These are phyloP conservation scores for Nitzschia inconspicua DNA, from an alignment of 108 stramenopile species.

Conservation along the genomic window DNA sequence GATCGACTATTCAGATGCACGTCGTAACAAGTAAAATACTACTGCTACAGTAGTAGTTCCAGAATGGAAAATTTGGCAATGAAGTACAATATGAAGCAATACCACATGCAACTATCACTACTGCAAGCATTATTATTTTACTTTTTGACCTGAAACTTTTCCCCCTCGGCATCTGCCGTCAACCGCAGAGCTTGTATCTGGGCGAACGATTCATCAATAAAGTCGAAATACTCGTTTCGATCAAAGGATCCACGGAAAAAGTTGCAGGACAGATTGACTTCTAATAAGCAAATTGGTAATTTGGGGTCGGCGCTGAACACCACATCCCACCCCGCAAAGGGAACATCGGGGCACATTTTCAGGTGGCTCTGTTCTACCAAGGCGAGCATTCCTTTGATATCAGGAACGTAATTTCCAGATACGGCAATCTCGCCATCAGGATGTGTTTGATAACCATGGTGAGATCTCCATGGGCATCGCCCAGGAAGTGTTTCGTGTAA, in stretches of 20 bases:
- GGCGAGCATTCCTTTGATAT: conserved; percentile 61
- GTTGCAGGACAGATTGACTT: conserved; percentile 82
- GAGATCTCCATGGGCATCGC: conserved; percentile 65
- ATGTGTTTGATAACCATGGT: conserved; percentile 63
- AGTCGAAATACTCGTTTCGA: conserved; percentile 62
- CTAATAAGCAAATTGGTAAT: conserved; percentile 75
- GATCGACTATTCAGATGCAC: too few species aligned
- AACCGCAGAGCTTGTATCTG: conserved; percentile 49
- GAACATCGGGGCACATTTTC: conserved; percentile 80
- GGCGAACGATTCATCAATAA: conserved; percentile 60
- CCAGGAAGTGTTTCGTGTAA: conserved; percentile 49
- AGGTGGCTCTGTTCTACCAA: conserved; percentile 75
- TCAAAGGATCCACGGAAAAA: conserved; percentile 87
- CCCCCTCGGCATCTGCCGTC: conserved; percentile 31
- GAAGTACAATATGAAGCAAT: not conserved
- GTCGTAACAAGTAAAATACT: too few species aligned
- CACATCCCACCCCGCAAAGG: conserved; percentile 86
- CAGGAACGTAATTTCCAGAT: conserved; percentile 62
- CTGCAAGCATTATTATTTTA: not conserved
- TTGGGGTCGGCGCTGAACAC: conserved; percentile 66
- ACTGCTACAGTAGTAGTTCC: too few species aligned
- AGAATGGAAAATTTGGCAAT: too few species aligned
- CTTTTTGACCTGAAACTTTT: conserved; percentile 12
- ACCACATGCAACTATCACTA: not conserved
- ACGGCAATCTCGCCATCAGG: conserved; percentile 81